Base-by-base conservation (phyloP, 1,284 basidiomycete genomes). In the Ceratobasidium theobromae region DNA sequence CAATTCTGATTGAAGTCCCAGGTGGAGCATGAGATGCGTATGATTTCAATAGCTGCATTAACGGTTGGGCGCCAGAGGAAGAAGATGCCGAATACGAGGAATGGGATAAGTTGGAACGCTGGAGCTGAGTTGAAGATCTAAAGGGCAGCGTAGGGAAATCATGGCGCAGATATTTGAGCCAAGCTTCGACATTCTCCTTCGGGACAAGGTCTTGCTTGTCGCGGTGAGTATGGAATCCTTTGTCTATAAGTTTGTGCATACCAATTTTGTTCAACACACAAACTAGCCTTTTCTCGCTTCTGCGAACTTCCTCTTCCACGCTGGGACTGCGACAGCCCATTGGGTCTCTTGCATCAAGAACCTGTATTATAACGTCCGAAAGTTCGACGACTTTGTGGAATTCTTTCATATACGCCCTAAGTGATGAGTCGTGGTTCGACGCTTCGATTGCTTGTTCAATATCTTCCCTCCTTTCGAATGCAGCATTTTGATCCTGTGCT, bases 241-340 rank as follows among this genome's bases (percentile, higher is more conserved):
- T 32, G 8, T 4, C n/a, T 48, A 3, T 5, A 21, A 4, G 30
- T 54, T 18, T 45, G 1, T 14, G 79, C 87, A 67, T 70, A 93
- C 93, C 94, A 69, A 96, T 90, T 79, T 97, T 97, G 76, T 97
- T 97, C 25, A 97, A 76, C 3, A 96, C 91, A 60, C 93, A 91
- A 0, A 98, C 85, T 38, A 97, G 78, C 74, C 86, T 89, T 79
- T 97, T 97, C 70, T 95, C 88, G 38, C 91, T 80, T 71, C 91
- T 81, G 57, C 90, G 80, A 1, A 96, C 91, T 76, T 96, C 93
- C 72, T 95, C 91, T 75, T 97, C 94, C 3, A 97, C 91, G 52
- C 94, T 81, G 58, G 87, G 79, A 76, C 90, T 93, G 69, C 93
- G 78, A 53, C 91, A 95, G 0, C 94, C 94, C 70, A 95, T 88